Conservation (phyloP, 345 rosid species). For the Luvunga scandens region DNA sequence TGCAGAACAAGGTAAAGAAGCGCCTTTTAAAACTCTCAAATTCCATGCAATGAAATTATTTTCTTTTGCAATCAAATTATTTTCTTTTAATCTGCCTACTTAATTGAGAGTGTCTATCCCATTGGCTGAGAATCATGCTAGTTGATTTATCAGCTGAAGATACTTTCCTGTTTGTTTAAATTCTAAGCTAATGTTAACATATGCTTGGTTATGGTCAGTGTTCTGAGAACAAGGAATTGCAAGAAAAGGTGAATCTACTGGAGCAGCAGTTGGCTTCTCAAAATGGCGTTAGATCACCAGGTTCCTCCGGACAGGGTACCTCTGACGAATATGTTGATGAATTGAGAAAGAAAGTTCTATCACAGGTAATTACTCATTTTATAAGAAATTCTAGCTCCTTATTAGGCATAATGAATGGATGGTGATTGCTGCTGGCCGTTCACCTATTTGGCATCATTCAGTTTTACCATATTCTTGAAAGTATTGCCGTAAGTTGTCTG, state of each 20-base stretch:
- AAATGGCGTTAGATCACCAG: slow-evolving; percentile 41
- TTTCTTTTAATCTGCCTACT: slow-evolving; percentile 2
- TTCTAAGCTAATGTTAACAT: not conserved
- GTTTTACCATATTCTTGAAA: not conserved
- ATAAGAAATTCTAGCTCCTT: slow-evolving; percentile 4
- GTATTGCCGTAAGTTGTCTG: not conserved
- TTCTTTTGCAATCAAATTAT: slow-evolving; percentile 1
- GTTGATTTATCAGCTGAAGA: not conserved
- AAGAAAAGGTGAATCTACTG: slow-evolving; percentile 62
- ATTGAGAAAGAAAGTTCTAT: slow-evolving; percentile 71
- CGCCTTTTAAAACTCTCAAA: not conserved
- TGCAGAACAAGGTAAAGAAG: slow-evolving; percentile 72
- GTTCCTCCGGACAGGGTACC: slow-evolving; percentile 35
- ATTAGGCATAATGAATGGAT: not conserved
- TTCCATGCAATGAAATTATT: not conserved
- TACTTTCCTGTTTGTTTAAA: slow-evolving; percentile 11
- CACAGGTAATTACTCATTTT: slow-evolving; percentile 52
- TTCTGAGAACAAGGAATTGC: slow-evolving; percentile 78
- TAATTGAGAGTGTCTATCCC: not conserved
- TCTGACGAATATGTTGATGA: slow-evolving; percentile 60
- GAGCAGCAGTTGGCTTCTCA: slow-evolving; percentile 70
- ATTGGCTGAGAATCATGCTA: slow-evolving; percentile 6
- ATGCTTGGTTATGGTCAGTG: slow-evolving; percentile 46
- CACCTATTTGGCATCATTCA: not conserved
- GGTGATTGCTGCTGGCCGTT: not conserved